phyloP scores from a whole-genome alignment of 1,139 yeast genomes.

The Candida sojae region DNA sequence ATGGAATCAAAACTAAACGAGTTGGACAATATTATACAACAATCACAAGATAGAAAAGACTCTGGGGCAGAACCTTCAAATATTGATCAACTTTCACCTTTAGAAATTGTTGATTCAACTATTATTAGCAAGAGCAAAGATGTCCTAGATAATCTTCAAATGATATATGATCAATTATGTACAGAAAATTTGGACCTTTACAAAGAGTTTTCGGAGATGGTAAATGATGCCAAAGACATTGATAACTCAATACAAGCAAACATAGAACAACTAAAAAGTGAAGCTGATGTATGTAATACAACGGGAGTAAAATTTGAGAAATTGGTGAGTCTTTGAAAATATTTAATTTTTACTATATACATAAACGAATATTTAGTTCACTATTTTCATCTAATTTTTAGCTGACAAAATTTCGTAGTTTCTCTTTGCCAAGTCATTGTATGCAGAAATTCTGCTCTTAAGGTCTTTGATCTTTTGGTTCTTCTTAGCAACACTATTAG shows the following conservation, averaged over 20 bases:
- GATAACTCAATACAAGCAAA: conserved; percentile 24
- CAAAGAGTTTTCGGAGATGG: conserved; percentile 23
- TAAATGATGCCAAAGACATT: conserved; percentile 23
- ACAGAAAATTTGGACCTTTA: conserved; percentile 36
- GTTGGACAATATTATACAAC: conserved; percentile 63
- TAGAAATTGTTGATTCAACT: conserved; percentile 37
- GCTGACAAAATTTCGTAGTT: conserved; percentile 26
- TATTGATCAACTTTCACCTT: conserved; percentile 34
- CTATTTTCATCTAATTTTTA: background rate
- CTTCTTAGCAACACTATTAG: conserved; percentile 33
- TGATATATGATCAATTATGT: conserved; percentile 40
- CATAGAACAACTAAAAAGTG: conserved; percentile 27
- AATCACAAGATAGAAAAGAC: conserved; percentile 45
- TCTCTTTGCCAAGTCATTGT: conserved; percentile 43
- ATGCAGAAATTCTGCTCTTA: conserved; percentile 42
- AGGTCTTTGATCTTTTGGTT: conserved; percentile 34
- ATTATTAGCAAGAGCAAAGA: conserved; percentile 24
- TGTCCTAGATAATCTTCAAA: conserved; percentile 29
- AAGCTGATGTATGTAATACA: conserved; percentile 15
- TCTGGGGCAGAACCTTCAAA: conserved; percentile 24
- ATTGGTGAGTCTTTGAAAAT: conserved; percentile 1
- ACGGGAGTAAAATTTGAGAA: conserved; percentile 1
- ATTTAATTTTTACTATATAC: conserved; percentile 6
- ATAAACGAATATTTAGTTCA: conserved; percentile 4
- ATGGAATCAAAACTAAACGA: conserved; percentile 58